Evolutionary conservation across 441 rosid species (phyloP).

Genomic region (Adansonia madagascariensis): DNA sequence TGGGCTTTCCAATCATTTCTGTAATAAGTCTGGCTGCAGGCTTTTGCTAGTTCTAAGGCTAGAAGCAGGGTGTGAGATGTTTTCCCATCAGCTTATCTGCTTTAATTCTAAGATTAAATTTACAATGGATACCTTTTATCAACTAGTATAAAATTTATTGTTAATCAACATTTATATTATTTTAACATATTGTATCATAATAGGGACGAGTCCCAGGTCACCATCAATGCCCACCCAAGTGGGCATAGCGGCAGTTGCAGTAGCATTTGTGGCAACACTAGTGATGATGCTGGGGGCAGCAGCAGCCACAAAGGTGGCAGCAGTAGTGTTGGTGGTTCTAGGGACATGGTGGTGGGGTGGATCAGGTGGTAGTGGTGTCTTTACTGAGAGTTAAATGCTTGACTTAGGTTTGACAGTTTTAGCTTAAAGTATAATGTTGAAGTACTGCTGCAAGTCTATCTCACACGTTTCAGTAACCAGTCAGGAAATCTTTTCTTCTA

Average conservation of each 20-base stretch:
- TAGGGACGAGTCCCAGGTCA: constrained; percentile 91
- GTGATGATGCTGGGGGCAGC: constrained; percentile 65
- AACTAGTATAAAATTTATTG: constrained; percentile 21
- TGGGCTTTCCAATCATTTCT: constrained; percentile 9
- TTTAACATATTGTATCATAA: constrained; percentile 71
- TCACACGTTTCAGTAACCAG: constrained; percentile 12
- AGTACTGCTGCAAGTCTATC: constrained; percentile 24
- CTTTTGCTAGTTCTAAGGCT: constrained; percentile 15
- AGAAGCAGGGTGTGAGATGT: neutral
- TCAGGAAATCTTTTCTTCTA: constrained; percentile 15
- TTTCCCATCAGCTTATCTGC: constrained; percentile 9
- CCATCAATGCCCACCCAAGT: constrained; percentile 76
- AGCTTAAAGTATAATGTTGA: constrained; percentile 36
- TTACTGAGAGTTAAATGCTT: constrained; percentile 57
- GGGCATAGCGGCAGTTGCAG: constrained; percentile 71
- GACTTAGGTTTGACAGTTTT: constrained; percentile 71
- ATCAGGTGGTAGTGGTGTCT: constrained; percentile 70
- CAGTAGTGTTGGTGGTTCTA: constrained; percentile 71
- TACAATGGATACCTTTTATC: constrained; percentile 18
- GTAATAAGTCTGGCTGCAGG: neutral
- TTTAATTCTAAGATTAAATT: constrained; percentile 12
- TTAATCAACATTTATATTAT: constrained; percentile 38
- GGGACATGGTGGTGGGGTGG: constrained; percentile 86
- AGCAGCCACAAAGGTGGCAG: constrained; percentile 66
- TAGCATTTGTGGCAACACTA: constrained; percentile 78